These are phyloP conservation scores for Eragrostis tef DNA, from an alignment of 202 grass and related monocot genomes.

Conservation along the genomic window DNA sequence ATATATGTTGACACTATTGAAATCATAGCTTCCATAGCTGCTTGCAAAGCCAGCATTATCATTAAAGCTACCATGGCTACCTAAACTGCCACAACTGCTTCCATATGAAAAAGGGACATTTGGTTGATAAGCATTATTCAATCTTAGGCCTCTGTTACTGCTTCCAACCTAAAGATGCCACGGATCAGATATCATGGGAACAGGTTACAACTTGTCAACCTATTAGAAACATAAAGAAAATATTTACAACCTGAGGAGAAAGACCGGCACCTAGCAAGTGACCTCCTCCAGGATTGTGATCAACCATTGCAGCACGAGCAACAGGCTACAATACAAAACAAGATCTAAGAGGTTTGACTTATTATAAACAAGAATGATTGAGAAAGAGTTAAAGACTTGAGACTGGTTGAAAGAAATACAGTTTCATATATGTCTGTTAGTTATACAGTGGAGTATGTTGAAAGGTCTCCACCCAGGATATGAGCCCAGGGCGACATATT, in stretches of 20 bases:
- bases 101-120: slow-evolving; percentile 76
- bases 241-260: slow-evolving; percentile 85
- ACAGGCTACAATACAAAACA: slow-evolving; percentile 71
- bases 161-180: slow-evolving; percentile 67
- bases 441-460: slow-evolving; percentile 25
- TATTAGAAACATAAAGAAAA: slow-evolving; percentile 40
- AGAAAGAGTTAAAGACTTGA: background rate
- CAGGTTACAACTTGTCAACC: slow-evolving; percentile 37
- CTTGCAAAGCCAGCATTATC: slow-evolving; percentile 65
- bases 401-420: background rate
- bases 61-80: slow-evolving; percentile 82
- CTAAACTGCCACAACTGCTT: slow-evolving; percentile 82
- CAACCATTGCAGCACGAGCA: slow-evolving; percentile 69
- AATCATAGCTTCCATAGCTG: slow-evolving; percentile 86
- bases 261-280: slow-evolving; percentile 93
- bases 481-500: background rate
- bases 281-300: slow-evolving; percentile 97
- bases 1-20: slow-evolving; percentile 63
- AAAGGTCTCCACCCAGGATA: slow-evolving; percentile 34
- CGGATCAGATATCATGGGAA: slow-evolving; percentile 41
- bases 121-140: slow-evolving; percentile 66
- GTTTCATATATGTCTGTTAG: slow-evolving; percentile 12
- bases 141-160: slow-evolving; percentile 58
- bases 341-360: slow-evolving; percentile 27
- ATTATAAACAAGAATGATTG: slow-evolving; percentile 33